Evolutionary conservation across 768 basidiomycete genomes (phyloP).

Genomic region (Russula lepida): DNA sequence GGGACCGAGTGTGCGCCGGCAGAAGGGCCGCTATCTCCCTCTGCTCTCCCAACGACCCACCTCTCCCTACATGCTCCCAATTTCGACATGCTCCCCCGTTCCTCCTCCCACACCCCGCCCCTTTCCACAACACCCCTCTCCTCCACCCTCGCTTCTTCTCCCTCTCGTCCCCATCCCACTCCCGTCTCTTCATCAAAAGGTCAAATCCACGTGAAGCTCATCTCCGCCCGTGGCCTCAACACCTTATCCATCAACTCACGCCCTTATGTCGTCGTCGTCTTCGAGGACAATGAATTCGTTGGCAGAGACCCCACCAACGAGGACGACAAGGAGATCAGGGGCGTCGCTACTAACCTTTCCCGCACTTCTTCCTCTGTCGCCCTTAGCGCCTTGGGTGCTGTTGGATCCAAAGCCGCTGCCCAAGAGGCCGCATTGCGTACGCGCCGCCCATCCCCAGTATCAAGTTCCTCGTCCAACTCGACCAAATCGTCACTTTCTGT

Average conservation of each 20-base stretch:
- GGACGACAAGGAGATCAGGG: slow-evolving; percentile 82
- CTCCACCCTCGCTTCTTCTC: not conserved
- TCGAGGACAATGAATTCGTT: slow-evolving; percentile 98
- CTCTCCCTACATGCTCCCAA: slow-evolving; percentile 81
- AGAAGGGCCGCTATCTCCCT: slow-evolving; percentile 40
- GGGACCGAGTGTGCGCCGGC: slow-evolving; percentile 32
- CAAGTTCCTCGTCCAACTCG: slow-evolving; percentile 17
- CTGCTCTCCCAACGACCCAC: slow-evolving; percentile 43
- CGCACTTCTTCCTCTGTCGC: slow-evolving; percentile 55
- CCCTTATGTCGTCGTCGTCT: slow-evolving; percentile 94
- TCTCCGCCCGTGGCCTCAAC: slow-evolving; percentile 79
- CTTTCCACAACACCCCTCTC: not conserved
- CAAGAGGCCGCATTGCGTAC: slow-evolving; percentile 15
- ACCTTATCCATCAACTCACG: slow-evolving; percentile 56
- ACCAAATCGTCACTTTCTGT: slow-evolving; percentile 19
- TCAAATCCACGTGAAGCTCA: slow-evolving; percentile 93
- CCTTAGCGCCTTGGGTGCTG: slow-evolving; percentile 56
- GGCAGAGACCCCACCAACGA: slow-evolving; percentile 82
- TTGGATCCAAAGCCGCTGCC: slow-evolving; percentile 41
- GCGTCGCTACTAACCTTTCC: slow-evolving; percentile 52
- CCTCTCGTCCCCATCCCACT: slow-evolving; percentile 30
- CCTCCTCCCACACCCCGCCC: slow-evolving; percentile 22
- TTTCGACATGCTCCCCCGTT: slow-evolving; percentile 64
- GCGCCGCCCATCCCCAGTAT: slow-evolving; percentile 11
- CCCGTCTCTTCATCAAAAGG: slow-evolving; percentile 40